These are phyloP conservation scores for Lumnitzera littorea DNA, from an alignment of 345 rosid genomes.

Conservation along the genomic window DNA sequence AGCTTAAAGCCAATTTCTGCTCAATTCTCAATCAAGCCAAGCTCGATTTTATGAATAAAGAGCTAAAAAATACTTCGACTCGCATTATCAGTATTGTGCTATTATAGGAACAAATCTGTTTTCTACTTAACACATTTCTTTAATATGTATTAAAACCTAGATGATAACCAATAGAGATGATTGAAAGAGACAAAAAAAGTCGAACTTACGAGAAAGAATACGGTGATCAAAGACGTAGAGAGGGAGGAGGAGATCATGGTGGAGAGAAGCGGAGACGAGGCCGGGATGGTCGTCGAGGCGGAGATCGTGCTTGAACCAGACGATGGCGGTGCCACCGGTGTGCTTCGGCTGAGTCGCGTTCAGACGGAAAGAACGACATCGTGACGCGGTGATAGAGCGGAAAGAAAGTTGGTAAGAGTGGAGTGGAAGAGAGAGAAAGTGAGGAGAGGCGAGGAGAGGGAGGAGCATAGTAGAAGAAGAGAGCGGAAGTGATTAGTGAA, in stretches of 20 bases:
- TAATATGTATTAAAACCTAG: not conserved
- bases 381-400: slow-evolving; percentile 8
- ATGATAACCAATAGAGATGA: not conserved
- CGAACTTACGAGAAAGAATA: slow-evolving; percentile 51
- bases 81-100: too few relatives aligned
- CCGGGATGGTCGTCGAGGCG: slow-evolving; percentile 87
- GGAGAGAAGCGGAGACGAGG: slow-evolving; percentile 45
- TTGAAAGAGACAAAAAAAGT: not conserved
- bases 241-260: slow-evolving; percentile 37
- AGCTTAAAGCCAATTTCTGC: too few relatives aligned
- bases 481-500: not conserved
- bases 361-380: slow-evolving; percentile 15
- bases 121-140: not conserved
- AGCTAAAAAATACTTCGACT: too few relatives aligned
- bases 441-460: slow-evolving; percentile 24
- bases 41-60: too few relatives aligned
- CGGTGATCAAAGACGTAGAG: slow-evolving; percentile 80
- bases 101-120: too few relatives aligned
- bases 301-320: slow-evolving; percentile 94
- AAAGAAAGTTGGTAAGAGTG: slow-evolving; percentile 6
- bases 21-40: too few relatives aligned
- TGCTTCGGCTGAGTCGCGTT: slow-evolving; percentile 1
- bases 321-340: slow-evolving; percentile 40
- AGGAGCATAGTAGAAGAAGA: slow-evolving; percentile 3
- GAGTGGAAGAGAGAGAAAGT: slow-evolving; percentile 14